Conservation (phyloP, 2,329 filamentous ascomycete genomes). For the Talaromyces marneffei region DNA sequence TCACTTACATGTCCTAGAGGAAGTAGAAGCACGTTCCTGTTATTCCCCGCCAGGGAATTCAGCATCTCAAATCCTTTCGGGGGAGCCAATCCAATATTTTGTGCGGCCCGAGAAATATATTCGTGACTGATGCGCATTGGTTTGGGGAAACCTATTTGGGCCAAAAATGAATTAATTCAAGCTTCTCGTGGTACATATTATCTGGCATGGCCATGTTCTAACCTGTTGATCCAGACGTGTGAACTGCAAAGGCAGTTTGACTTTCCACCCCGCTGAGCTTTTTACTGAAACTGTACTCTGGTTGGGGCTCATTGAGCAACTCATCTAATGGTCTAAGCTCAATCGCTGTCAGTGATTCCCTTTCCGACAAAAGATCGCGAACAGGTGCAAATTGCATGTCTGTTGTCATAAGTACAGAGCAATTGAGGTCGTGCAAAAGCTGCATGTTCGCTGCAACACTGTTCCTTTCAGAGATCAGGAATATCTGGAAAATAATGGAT, state of each 20-base stretch:
- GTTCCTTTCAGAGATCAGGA: conserved; percentile 4
- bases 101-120: background rate
- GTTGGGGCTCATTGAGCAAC: background rate
- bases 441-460: conserved; percentile 1
- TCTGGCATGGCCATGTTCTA: background rate
- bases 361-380: background rate
- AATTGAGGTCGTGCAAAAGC: background rate
- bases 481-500: background rate
- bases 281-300: background rate
- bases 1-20: conserved; percentile 4
- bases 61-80: conserved; percentile 1
- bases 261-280: background rate
- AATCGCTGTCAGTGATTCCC: background rate
- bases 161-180: background rate
- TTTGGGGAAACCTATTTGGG: background rate
- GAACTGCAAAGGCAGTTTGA: background rate
- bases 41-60: background rate
- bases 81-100: background rate
- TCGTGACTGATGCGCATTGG: background rate
- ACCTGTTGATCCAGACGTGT: conserved; percentile 8
- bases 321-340: background rate
- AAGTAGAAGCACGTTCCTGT: conserved; percentile 8
- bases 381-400: background rate
- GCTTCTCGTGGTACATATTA: background rate
- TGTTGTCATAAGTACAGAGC: conserved; percentile 2